A percentile compares a stretch with the other conserved stretches of the same genome.
Conservation (phyloP, 1,139 yeast genomes). For the Pichia inconspicua region DNA sequence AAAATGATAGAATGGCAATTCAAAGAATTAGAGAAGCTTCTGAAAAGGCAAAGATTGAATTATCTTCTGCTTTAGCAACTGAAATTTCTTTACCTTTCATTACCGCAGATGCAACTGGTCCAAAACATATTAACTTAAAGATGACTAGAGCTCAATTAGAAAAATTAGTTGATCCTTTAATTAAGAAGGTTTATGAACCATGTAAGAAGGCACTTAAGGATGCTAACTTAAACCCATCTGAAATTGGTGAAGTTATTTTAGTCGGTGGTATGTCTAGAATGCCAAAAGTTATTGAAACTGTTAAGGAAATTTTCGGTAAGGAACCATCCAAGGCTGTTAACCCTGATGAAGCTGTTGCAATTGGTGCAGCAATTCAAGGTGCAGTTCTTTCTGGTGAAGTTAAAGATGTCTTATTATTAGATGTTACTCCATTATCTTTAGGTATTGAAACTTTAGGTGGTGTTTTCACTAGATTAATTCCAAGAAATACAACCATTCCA, state of each 20-base stretch:
- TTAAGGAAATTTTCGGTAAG: slow-evolving; percentile 83
- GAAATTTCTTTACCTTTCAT: slow-evolving; percentile 96
- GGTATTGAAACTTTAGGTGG: slow-evolving; percentile 99
- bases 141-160: slow-evolving; percentile 91
- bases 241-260: slow-evolving; percentile 87
- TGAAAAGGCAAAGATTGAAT: slow-evolving; percentile 98
- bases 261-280: slow-evolving; percentile 99
- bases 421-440: slow-evolving; percentile 93
- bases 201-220: slow-evolving; percentile 98
- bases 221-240: slow-evolving; percentile 79
- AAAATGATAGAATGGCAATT: slow-evolving; percentile 94
- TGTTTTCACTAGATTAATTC: slow-evolving; percentile 93
- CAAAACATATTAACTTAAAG: slow-evolving; percentile 95
- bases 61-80: slow-evolving; percentile 87
- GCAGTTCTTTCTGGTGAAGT: slow-evolving; percentile 98
- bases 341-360: slow-evolving; percentile 99
- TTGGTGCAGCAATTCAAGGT: slow-evolving; percentile 99
- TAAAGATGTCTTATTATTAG: slow-evolving; percentile 87
- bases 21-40: slow-evolving; percentile 99
- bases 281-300: slow-evolving; percentile 99
- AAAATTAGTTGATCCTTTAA: slow-evolving; percentile 78
- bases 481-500: slow-evolving; percentile 97
- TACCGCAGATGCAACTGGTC: slow-evolving; percentile 93
- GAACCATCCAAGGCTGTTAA: slow-evolving; percentile 98
- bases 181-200: slow-evolving; percentile 92